Evolutionary conservation across 495 filamentous ascomycete species (phyloP).

Genomic region (Halenospora varia): DNA sequence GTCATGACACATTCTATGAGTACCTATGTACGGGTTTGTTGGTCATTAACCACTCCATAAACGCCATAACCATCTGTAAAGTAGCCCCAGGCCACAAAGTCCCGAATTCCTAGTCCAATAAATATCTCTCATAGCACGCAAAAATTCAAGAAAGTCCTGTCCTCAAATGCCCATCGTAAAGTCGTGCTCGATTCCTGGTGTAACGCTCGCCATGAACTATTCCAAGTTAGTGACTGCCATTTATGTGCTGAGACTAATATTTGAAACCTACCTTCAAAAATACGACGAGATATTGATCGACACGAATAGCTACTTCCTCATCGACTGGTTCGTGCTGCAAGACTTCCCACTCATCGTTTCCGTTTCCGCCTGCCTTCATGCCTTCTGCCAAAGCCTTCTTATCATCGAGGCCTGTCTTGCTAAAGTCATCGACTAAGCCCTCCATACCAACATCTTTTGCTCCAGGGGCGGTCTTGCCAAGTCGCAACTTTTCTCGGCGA

Average conservation of each 20-base stretch:
- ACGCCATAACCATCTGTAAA: too few relatives aligned
- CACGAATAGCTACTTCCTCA: conserved; percentile 84
- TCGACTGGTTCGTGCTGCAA: conserved; percentile 60
- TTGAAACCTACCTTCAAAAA: conserved; percentile 68
- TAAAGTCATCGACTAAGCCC: conserved; percentile 56
- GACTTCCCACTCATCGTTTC: conserved; percentile 84
- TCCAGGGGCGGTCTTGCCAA: conserved; percentile 31
- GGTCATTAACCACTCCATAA: too few relatives aligned
- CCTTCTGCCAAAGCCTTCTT: conserved; percentile 26
- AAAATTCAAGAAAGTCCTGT: too few relatives aligned
- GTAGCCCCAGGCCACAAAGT: too few relatives aligned
- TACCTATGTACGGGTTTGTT: too few relatives aligned
- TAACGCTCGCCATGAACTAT: conserved; percentile 92
- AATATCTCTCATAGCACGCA: too few relatives aligned
- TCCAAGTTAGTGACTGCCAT: conserved; percentile 9
- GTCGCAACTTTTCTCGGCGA: conserved; percentile 72
- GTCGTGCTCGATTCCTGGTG: conserved; percentile 95
- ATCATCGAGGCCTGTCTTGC: conserved; percentile 43
- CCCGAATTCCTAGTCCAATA: too few relatives aligned
- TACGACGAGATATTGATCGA: conserved; percentile 96
- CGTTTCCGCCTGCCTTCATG: conserved; percentile 31
- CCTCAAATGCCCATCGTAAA: conserved; percentile 91
- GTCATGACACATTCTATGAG: too few relatives aligned
- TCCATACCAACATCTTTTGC: conserved; percentile 47
- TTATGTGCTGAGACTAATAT: neutral